Evolutionary conservation across 768 basidiomycete species (phyloP), one percentile per base, ranked within the genome.

Genomic region (Sistotremastrum niveocremeum): DNA sequence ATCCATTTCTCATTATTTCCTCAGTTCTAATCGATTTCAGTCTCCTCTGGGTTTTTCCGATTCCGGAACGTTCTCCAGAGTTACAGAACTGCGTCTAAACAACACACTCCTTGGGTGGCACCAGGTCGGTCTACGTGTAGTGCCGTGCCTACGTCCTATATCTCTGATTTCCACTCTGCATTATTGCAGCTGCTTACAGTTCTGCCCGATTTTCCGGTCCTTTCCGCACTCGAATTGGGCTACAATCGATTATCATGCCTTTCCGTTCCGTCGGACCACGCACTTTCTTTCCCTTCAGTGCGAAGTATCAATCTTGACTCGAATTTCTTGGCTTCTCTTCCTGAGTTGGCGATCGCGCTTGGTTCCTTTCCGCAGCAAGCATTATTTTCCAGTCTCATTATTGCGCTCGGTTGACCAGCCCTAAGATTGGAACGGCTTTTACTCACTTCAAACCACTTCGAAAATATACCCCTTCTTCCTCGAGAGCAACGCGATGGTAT

Each of bases 21-120:
- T 50, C 58, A 90, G 87, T 63, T 76, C 73, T 28, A 86, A 83
- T 54, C 77, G 86, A 39, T 63, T 93, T 46, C 54, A 58, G 31
- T 63, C 68, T 7, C 64, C 69, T 6, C 48, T 40, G 20, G 20
- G 20, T 20, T 20, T 20, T 2, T 20, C 11, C 42, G 7, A 9
- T 20, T 29, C 34, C 3, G 31, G 11, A 37, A 11, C 75, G 6
- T 84, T 84, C 62, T 47, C 57, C 7, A 58, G 57, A 30, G 54
- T 90, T 39, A 65, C 60, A 36, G 83, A 88, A 52, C 60, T 91
- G 36, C 80, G 85, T 48, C 62, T 94, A 34, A 90, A 83, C 57
- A 71, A 63, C 37, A 88, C 85, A 3, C 67, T 83, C 44, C 72
- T 79, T 45, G 68, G 72, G 37, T 94, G 89, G 86, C 56, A 60